Evolutionary conservation across 768 basidiomycete genomes (phyloP).

Genomic region (Mycena crocata): DNA sequence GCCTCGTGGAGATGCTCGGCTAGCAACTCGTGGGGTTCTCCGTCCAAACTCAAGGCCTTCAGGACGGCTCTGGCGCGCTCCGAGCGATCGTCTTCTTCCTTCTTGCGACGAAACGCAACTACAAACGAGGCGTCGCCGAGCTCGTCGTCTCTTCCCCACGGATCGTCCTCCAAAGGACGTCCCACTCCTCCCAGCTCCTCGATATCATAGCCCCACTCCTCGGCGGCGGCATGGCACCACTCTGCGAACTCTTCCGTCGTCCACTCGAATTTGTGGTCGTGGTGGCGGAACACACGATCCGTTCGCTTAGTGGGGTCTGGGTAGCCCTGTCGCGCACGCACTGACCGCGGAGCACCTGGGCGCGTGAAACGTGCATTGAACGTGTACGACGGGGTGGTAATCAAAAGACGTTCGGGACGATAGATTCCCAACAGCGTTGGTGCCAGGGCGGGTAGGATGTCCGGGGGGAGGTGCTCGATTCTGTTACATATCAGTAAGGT

Average conservation of each 20-base stretch:
- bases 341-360: conserved; percentile 57
- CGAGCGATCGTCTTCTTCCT: conserved; percentile 47
- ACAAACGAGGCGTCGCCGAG: conserved; percentile 77
- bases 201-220: conserved; percentile 80
- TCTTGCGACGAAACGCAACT: conserved; percentile 64
- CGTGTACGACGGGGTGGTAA: conserved; percentile 89
- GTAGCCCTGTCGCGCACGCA: conserved; percentile 59
- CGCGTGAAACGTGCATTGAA: conserved; percentile 83
- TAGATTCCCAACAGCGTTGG: conserved; percentile 83
- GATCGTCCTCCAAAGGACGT: conserved; percentile 66
- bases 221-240: conserved; percentile 70
- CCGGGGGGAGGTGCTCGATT: conserved; percentile 80
- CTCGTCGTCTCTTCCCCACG: conserved; percentile 76
- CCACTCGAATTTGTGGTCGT: conserved; percentile 93
- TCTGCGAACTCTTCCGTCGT: conserved; percentile 75
- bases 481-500: conserved; percentile 51
- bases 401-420: conserved; percentile 74
- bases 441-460: conserved; percentile 70
- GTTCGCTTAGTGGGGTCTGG: conserved; percentile 84
- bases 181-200: conserved; percentile 68
- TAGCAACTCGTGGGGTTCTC: conserved; percentile 58
- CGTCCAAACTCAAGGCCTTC: conserved; percentile 37
- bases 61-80: conserved; percentile 50
- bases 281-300: conserved; percentile 78
- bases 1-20: conserved; percentile 61